These are phyloP conservation scores for Lentithecium fluviatile DNA, from an alignment of 495 filamentous ascomycete genomes.

Conservation along the genomic window DNA sequence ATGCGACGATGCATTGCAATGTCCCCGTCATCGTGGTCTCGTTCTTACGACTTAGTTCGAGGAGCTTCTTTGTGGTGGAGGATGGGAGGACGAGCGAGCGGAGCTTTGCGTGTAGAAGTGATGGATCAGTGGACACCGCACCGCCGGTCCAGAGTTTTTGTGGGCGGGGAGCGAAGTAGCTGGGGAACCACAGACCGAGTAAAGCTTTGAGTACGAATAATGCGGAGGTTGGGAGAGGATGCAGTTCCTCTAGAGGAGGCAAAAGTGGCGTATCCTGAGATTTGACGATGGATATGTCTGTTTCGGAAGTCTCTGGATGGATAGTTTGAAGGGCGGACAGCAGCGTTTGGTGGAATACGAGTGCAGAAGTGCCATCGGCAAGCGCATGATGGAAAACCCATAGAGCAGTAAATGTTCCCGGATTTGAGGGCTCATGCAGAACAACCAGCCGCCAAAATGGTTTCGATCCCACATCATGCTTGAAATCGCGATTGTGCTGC, in stretches of 20 bases:
- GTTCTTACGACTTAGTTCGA: constrained; percentile 7
- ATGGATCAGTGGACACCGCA: background rate
- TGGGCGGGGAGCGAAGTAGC: background rate
- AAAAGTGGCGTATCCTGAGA: constrained; percentile 8
- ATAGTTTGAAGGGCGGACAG: constrained; percentile 39
- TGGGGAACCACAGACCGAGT: constrained; percentile 33
- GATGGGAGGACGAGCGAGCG: constrained; percentile 1
- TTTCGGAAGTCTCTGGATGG: constrained; percentile 3
- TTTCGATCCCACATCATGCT: constrained; percentile 34
- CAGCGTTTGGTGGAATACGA: constrained; percentile 47
- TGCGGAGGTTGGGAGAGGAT: constrained; percentile 38
- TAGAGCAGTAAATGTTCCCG: constrained; percentile 28
- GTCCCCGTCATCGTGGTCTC: constrained; percentile 15
- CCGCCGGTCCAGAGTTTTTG: constrained; percentile 30
- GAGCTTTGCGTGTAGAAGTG: background rate
- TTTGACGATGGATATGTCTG: background rate
- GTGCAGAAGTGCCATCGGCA: constrained; percentile 40
- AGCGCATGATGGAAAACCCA: constrained; percentile 30
- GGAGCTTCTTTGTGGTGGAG: background rate
- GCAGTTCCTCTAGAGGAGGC: constrained; percentile 24
- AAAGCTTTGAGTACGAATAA: constrained; percentile 35
- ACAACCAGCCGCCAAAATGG: constrained; percentile 48
- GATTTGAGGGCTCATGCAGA: constrained; percentile 16
- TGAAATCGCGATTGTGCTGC: constrained; percentile 42
- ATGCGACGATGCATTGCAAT: constrained; percentile 5